Base-by-base conservation (phyloP, 2,329 filamentous ascomycete species). In the Blastomyces gilchristii region DNA sequence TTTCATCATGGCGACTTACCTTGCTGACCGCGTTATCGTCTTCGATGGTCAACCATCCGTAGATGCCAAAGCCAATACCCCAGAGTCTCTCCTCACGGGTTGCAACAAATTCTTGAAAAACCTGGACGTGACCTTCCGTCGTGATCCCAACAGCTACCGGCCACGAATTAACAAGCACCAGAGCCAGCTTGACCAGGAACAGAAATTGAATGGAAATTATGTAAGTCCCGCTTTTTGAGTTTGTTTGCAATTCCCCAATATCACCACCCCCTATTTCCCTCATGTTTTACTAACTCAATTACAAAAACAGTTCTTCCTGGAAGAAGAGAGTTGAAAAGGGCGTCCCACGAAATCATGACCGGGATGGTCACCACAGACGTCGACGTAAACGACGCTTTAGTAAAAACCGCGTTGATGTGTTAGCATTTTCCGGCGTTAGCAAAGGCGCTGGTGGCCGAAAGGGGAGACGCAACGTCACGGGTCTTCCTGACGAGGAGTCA, bases 121-220 rank as follows among this genome's bases (percentile, higher is more conserved):
- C 78, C 82, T 99, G 67, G 91, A 99, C 71, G 94, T 99, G 71
- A 97, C 94, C 59, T 99, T 99, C 89, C 90, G 94, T 72, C 91
- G 95, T 75, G 94, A 99, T 74, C 94, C 95, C 66, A 91, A 88
- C 79, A 96, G 94, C 73, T 99, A 85, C 84, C 88, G 94, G 66
- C 94, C 95, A 66, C 91, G 95, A 79, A 99, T 99, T 83, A 99
- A 99, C 85, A 99, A 99, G 85, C 81, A 86, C 73, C 87, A 92
- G 78, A 94, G 89, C 74, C 94, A 99, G 81, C 85, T 97, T 69
- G 94, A 99, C 78, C 92, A 97, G 77, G 94, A 97, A 75, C 94
- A 99, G 83, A 99, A 99, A 83, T 71, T 91, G 72, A 80, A 79
- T 68, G 95, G 95, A 71, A 97, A 97, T 80, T 99, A 89, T 81